Evolutionary conservation across 176 grass and related monocot genomes (phyloP), one percentile per base, ranked within the genome.

Genomic region (Coix lacrymajobi): DNA sequence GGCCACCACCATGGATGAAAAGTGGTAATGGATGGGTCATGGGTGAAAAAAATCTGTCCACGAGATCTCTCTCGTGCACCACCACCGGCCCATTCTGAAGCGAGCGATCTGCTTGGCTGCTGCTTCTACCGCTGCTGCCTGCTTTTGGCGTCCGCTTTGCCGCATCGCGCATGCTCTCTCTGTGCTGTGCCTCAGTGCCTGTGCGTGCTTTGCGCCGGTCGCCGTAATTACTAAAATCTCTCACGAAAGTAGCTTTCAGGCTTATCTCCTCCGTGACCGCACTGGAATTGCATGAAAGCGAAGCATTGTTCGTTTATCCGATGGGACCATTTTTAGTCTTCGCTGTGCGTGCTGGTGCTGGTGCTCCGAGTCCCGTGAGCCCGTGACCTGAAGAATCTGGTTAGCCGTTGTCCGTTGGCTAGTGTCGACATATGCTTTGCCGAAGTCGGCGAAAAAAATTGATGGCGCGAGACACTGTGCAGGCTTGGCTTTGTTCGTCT

Each of bases 331-430:
- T 14, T 66, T 43, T 45, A 15, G 7, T 20, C 40, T 60, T 78
- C 28, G 24, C 34, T 78, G 73, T 67, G 19, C 22, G 51, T 32
- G 37, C 22, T 75, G 63, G 48, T 20, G 11, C 30, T 33, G 16
- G 41, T 74, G 43, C 19, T 11, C 56, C 62, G 22, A 79, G 77
- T 49, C 62, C 78, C 78, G 78, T 39, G 73, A 69, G n/a, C 78
- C 22, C 73, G 83, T 90, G 88, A 79, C 73, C 60, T 64, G 22
- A 30, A 90, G 73, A 78, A 82, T 86, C 83, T 31, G 78, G 83
- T 72, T 72, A 37, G 78, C 62, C 61, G 83, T 38, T 66, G 83
- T 58, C 11, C 8, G 79, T 38, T 72, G 83, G 52, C 0, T n/a
- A 56, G 69, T 33, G 77, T 75, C 46, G 19, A 25, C 24, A 62